phyloP scores from a whole-genome alignment of 2,329 filamentous ascomycete species.

The Decorospora gaudefroyi region DNA sequence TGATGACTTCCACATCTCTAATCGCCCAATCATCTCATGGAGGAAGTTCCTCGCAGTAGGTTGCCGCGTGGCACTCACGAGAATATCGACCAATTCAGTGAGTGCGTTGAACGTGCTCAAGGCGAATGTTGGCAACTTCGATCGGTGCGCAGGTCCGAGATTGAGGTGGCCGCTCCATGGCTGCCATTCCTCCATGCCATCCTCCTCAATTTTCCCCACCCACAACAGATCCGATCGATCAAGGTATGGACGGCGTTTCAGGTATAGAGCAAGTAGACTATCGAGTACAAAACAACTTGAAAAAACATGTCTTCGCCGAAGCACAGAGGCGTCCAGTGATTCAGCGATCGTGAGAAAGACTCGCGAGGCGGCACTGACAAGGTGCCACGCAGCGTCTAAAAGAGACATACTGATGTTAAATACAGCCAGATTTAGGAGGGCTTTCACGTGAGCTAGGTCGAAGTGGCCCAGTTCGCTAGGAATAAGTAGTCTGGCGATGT shows the following conservation, averaged over 20 bases:
- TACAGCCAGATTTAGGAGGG: slow-evolving; percentile 58
- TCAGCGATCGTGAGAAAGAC: slow-evolving; percentile 52
- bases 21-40: slow-evolving; percentile 44
- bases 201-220: slow-evolving; percentile 61
- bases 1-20: slow-evolving; percentile 47
- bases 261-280: slow-evolving; percentile 58
- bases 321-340: slow-evolving; percentile 33
- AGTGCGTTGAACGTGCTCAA: slow-evolving; percentile 60
- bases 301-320: slow-evolving; percentile 48
- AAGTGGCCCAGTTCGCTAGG: slow-evolving; percentile 36
- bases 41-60: slow-evolving; percentile 31
- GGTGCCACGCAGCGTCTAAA: slow-evolving; percentile 63
- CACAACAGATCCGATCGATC: slow-evolving; percentile 53
- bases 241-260: slow-evolving; percentile 58
- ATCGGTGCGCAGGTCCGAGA: slow-evolving; percentile 21
- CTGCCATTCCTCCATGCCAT: slow-evolving; percentile 74
- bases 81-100: slow-evolving; percentile 40
- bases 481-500: slow-evolving; percentile 33
- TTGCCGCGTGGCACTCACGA: slow-evolving; percentile 19
- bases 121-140: slow-evolving; percentile 46
- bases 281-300: slow-evolving; percentile 67
- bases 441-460: slow-evolving; percentile 48
- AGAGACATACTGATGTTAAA: slow-evolving; percentile 64
- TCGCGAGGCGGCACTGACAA: slow-evolving; percentile 66
- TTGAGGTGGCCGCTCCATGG: slow-evolving; percentile 64